A percentile compares a stretch with the other conserved stretches of the same genome.
These are phyloP conservation scores for Rubroshorea leprosula DNA, from an alignment of 345 rosid species.

Conservation along the genomic window DNA sequence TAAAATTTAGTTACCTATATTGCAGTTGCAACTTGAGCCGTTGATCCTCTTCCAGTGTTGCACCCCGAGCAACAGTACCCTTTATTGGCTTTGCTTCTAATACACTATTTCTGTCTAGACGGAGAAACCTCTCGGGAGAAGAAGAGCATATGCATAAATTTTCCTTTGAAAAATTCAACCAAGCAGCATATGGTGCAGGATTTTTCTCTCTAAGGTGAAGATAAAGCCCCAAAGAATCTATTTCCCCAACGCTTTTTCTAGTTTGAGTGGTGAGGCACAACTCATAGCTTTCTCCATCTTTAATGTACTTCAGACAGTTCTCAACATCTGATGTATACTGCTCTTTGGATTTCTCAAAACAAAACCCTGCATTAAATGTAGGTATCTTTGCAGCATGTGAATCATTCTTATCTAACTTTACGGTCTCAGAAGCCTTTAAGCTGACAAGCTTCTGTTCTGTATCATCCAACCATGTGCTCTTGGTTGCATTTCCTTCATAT, in stretches of 20 bases:
- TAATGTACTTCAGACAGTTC: constrained; percentile 66
- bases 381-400: constrained; percentile 19
- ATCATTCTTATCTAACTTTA: constrained; percentile 25
- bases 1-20: constrained; percentile 44
- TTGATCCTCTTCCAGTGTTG: constrained; percentile 62
- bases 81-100: constrained; percentile 89
- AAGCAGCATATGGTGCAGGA: constrained; percentile 93
- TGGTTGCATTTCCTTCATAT: constrained; percentile 34
- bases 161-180: constrained; percentile 76
- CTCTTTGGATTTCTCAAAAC: constrained; percentile 56
- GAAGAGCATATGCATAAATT: constrained; percentile 73
- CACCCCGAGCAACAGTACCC: constrained; percentile 86
- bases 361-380: constrained; percentile 34
- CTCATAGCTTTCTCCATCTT: constrained; percentile 98
- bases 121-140: constrained; percentile 91
- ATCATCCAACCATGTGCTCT: constrained; percentile 55
- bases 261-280: constrained; percentile 82
- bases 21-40: constrained; percentile 60
- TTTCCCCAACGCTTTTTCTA: constrained; percentile 41
- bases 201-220: constrained; percentile 76
- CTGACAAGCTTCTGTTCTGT: constrained; percentile 52
- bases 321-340: constrained; percentile 60
- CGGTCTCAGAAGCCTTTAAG: constrained; percentile 30
- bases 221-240: constrained; percentile 72
- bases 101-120: constrained; percentile 56